Evolutionary conservation across 129 eudicot species (phyloP).

Genomic region (Solidago caesia): DNA sequence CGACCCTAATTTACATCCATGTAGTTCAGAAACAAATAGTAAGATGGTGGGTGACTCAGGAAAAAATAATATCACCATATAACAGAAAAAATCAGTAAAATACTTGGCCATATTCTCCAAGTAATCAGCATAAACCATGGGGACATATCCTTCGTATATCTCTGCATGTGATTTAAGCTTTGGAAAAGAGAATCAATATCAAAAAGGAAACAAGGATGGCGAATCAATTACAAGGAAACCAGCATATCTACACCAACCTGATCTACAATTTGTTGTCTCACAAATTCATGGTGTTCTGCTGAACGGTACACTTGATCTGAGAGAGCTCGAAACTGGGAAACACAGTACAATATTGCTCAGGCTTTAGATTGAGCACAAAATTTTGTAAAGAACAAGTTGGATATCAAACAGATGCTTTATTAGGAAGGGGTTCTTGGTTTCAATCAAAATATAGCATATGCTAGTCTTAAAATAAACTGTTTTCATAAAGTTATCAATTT

Average conservation of each 20-base stretch:
- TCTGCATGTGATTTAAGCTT: constrained; percentile 72
- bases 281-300: constrained; percentile 90
- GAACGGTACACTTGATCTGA: constrained; percentile 96
- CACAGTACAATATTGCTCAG: constrained; percentile 12
- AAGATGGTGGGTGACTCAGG: constrained; percentile 17
- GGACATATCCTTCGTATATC: constrained; percentile 88
- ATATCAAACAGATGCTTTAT: background rate
- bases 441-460: background rate
- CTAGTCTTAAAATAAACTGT: constrained; percentile 8
- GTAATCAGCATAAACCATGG: constrained; percentile 80
- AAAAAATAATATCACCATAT: constrained; percentile 5
- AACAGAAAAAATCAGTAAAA: constrained; percentile 23
- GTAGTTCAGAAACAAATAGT: constrained; percentile 21
- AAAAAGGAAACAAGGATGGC: background rate
- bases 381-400: background rate
- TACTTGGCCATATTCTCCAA: constrained; percentile 90
- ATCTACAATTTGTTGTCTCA: constrained; percentile 73
- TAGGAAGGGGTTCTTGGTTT: background rate
- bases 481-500: too few species aligned
- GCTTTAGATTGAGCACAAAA: constrained; percentile 12
- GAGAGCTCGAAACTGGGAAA: constrained; percentile 78
- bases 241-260: constrained; percentile 54
- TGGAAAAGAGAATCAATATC: constrained; percentile 19
- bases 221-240: background rate
- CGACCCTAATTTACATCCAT: constrained; percentile 47